Evolutionary conservation across 257 asterid genomes (phyloP), one percentile per base, ranked within the genome.

Genomic region (Perilla frutescens): DNA sequence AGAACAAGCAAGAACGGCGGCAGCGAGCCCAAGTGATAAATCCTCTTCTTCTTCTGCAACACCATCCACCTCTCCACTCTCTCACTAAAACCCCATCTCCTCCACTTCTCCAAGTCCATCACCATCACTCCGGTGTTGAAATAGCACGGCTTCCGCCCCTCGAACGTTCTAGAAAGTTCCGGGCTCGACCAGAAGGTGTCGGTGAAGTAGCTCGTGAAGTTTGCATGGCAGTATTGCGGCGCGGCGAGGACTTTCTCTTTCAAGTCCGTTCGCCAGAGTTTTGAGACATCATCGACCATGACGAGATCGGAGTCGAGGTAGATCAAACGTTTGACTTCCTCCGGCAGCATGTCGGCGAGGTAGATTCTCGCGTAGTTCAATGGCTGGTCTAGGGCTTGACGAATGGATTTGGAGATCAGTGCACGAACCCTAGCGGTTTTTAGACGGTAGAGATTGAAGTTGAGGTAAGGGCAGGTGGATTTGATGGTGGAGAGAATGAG

Each of bases 111-210:
- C 41, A 84, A 39, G 29, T 84, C 88, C 68, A 84, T 66, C 0
- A 84, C 82, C 82, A 84, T 84, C 10, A 84, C 86, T 1, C 86
- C 83, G 0, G 88, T 81, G 71, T 81, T 81, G 64, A 84, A 84
- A 14, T 84, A 84, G n/a, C 86, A 84, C 0, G 88, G 79, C 8
- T 68, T 66, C 7, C 86, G 76, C 9, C 84, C 81, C 29, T 73
- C 40, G 26, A 84, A 84, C 0, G 83, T 74, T 15, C 20, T 36
- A 0, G 77, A 15, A 1, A 84, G 20, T 1, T 57, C 37, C 0
- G 72, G 71, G n/a, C 71, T 73, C 0, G 73, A 31, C 86, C 86
- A 81, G 60, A 84, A 81, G 6, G 74, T 14, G 0, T 51, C 43
- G 1, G 84, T 79, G 77, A 84, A 79, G 69, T 81, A 84, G 50